Base-by-base conservation (phyloP, 129 eudicot genomes). In the Mikania micrantha region DNA sequence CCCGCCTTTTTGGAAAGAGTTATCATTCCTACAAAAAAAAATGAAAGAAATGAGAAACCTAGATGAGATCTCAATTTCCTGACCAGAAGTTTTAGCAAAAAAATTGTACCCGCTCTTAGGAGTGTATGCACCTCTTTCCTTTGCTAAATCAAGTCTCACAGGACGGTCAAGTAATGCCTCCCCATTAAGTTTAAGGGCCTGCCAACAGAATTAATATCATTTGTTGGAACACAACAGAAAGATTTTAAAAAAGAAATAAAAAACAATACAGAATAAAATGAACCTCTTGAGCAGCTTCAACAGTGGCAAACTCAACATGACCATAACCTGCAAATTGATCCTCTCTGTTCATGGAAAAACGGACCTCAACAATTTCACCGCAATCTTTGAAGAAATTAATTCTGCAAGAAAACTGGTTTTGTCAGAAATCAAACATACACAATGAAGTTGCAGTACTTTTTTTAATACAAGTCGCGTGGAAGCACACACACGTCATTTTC, bases 301-400 rank as follows among this genome's bases (percentile, higher is more conserved):
- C 70, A 9, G 97, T 79, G 64, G 85, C 82, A 58, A 94, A 90
- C 63, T 94, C 97, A 75, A 94, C 92, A 72, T 89, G 97, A 8
- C 93, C 99, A 69, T 73, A 94, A 34, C 99, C 99, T 50, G 81
- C 92, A 76, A 94, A 89, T 15, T 63, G 57, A 22, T 85, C 94
- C 7, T 60, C 71, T 52, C 70, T n/a, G n/a, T n/a, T 79, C n/a
- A 69, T 47, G 5, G 95, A 78, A 75, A 94, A 90, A 64, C 97
- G 92, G 9, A 90, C 82, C 2, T 81, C 90, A 47, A 67, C 84
- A 70, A 94, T 67, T 83, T 90, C 95, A 20, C 94, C 99, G 20
- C 50, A 82, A 34, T 67, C 81, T 58, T 94, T 81, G 74, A 94
- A 94, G 66, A 94, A 90, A n/a, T 81, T 66, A 65, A 68, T 64